Conservation (phyloP, 768 basidiomycete genomes). For the Pleurotus cornucopiae region DNA sequence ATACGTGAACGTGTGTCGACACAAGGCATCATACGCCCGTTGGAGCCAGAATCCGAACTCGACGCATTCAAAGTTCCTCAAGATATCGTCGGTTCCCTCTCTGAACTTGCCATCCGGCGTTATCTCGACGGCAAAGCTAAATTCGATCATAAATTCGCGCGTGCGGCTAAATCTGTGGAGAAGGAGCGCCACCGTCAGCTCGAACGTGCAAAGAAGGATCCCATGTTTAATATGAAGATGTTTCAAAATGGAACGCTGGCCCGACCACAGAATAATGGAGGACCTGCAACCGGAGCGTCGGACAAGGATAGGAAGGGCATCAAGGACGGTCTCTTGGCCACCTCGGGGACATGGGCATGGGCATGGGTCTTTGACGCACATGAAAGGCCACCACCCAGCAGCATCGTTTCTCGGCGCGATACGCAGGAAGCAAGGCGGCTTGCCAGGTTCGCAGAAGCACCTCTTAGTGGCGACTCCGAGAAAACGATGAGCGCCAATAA, state of each 20-base stretch:
- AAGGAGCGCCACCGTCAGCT: conserved; percentile 63
- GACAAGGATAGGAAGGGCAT: conserved; percentile 14
- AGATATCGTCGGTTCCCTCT: conserved; percentile 68
- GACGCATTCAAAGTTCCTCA: conserved; percentile 59
- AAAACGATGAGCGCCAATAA: conserved; percentile 64
- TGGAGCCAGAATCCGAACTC: conserved; percentile 71
- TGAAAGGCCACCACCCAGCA: conserved; percentile 87
- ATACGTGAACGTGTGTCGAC: conserved; percentile 89
- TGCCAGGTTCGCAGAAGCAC: conserved; percentile 70
- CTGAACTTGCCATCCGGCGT: conserved; percentile 72
- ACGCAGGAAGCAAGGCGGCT: conserved; percentile 74
- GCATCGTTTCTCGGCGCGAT: conserved; percentile 86
- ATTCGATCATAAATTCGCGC: conserved; percentile 67
- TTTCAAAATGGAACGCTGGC: conserved; percentile 30
- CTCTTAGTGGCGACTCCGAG: conserved; percentile 62
- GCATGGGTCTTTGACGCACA: conserved; percentile 79
- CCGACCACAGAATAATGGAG: conserved; percentile 12
- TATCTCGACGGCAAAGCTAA: conserved; percentile 59
- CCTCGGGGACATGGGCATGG: conserved; percentile 67
- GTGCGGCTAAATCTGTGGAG: conserved; percentile 53
- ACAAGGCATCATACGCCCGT: conserved; percentile 72
- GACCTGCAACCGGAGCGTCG: conserved; percentile 11
- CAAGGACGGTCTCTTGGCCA: conserved; percentile 35
- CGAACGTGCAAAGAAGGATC: conserved; percentile 61
- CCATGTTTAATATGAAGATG: conserved; percentile 45